phyloP scores from a whole-genome alignment of 1,284 basidiomycete genomes.

The Fomitopsis pinicola region DNA sequence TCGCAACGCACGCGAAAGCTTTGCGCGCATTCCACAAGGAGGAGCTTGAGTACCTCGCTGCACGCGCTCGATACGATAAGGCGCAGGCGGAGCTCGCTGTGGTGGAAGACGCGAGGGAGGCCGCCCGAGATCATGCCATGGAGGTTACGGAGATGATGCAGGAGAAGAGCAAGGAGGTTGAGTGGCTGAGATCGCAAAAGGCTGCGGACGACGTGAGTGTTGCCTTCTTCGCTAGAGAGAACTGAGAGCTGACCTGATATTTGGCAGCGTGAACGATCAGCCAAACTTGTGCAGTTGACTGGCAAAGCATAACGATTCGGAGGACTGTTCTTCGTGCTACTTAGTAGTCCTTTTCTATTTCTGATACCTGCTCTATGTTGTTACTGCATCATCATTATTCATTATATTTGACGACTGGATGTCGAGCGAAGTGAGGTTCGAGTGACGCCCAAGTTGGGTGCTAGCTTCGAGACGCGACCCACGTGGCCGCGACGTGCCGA shows the following conservation, averaged over 20 bases:
- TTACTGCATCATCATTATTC: too few relatives aligned
- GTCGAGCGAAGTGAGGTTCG: too few relatives aligned
- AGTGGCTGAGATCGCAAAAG: constrained; percentile 42
- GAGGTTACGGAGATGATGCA: constrained; percentile 46
- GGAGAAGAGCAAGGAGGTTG: constrained; percentile 51
- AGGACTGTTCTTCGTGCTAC: too few relatives aligned
- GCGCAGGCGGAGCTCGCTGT: constrained; percentile 36
- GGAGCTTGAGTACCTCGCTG: constrained; percentile 43
- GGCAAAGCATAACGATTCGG: background rate
- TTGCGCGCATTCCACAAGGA: constrained; percentile 41
- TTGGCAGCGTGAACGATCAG: constrained; percentile 7
- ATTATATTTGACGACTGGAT: too few relatives aligned
- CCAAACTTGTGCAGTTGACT: constrained; percentile 5
- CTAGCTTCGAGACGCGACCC: too few relatives aligned
- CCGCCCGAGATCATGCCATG: constrained; percentile 36
- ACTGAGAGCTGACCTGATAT: background rate
- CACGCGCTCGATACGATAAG: constrained; percentile 43
- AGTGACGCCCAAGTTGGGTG: too few relatives aligned
- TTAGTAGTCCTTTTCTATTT: too few relatives aligned
- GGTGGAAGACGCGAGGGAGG: constrained; percentile 39
- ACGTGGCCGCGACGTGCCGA: too few relatives aligned
- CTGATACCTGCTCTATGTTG: too few relatives aligned
- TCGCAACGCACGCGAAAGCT: constrained; percentile 39
- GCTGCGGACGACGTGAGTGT: constrained; percentile 43
- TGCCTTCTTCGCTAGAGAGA: background rate